Percentiles rank a stretch among this genome's conserved stretches.
phyloP scores from a whole-genome alignment of 106 monocot species.

The Dendrobium nobile region DNA sequence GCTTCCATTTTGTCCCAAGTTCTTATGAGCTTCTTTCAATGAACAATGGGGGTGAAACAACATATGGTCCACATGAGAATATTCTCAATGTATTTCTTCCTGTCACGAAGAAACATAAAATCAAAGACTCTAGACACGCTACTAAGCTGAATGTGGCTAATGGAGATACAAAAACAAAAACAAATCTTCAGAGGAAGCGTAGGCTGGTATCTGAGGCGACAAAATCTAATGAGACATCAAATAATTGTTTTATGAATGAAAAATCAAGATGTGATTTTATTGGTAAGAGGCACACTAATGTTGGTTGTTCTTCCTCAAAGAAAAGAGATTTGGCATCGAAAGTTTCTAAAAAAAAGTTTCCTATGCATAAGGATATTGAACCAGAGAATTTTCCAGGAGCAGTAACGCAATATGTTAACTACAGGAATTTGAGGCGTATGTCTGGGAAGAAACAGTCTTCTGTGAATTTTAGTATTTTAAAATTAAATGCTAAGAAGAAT shows the following conservation, averaged over 20 bases:
- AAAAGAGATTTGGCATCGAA: background rate
- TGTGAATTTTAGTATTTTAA: slow-evolving; percentile 6
- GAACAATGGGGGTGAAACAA: background rate
- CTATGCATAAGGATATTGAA: slow-evolving; percentile 9
- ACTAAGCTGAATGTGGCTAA: background rate
- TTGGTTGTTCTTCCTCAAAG: background rate
- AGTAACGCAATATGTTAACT: slow-evolving; percentile 17
- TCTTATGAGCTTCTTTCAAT: slow-evolving; percentile 4
- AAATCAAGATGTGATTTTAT: background rate
- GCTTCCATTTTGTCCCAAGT: background rate
- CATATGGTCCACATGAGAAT: background rate
- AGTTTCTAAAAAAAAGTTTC: background rate
- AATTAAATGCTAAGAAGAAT: slow-evolving; percentile 36
- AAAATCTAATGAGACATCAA: background rate
- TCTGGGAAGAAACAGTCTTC: background rate
- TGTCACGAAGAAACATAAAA: background rate
- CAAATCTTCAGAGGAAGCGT: background rate
- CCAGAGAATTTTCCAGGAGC: slow-evolving; percentile 22
- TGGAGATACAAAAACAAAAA: slow-evolving; percentile 1
- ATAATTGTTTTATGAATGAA: background rate
- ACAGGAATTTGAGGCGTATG: slow-evolving; percentile 6
- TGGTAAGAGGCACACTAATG: background rate
- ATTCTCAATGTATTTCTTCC: background rate
- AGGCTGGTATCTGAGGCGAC: background rate
- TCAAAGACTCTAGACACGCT: slow-evolving; percentile 2